Percentiles rank a stretch among this genome's conserved stretches.
Conservation (phyloP, 2,329 filamentous ascomycete genomes). For the Ramichloridium luteum region DNA sequence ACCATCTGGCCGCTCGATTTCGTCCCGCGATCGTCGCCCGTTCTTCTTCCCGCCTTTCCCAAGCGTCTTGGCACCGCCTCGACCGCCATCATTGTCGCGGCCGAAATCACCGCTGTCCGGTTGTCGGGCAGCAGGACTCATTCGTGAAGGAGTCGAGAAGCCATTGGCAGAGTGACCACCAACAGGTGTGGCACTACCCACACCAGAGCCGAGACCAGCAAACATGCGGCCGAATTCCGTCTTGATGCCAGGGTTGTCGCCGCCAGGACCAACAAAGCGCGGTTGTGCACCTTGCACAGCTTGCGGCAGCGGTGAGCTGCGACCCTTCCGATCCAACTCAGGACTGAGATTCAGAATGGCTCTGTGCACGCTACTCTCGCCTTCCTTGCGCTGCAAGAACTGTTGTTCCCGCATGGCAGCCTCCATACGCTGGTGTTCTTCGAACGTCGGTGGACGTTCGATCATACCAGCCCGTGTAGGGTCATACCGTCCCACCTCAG, state of each 20-base stretch:
- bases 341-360: conserved; percentile 58
- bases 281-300: conserved; percentile 86
- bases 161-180: conserved; percentile 37
- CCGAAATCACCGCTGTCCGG: conserved; percentile 19
- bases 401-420: conserved; percentile 39
- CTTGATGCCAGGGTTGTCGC: conserved; percentile 73
- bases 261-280: conserved; percentile 63
- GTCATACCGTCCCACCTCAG: conserved; percentile 13
- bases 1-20: conserved; percentile 49
- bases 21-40: conserved; percentile 60
- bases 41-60: conserved; percentile 40
- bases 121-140: conserved; percentile 20
- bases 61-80: conserved; percentile 30
- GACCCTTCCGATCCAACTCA: conserved; percentile 69
- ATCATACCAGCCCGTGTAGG: conserved; percentile 19
- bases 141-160: conserved; percentile 40
- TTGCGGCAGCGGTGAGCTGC: conserved; percentile 79
- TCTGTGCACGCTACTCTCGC: conserved; percentile 35
- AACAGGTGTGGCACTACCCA: conserved; percentile 42
- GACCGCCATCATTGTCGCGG: conserved; percentile 25
- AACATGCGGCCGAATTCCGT: conserved; percentile 93
- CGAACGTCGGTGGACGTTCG: conserved; percentile 27
- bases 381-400: conserved; percentile 17
- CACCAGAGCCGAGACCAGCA: conserved; percentile 70
- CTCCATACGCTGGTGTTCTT: conserved; percentile 34